Base-by-base conservation (phyloP, 2,329 filamentous ascomycete species). In the Raffaelea albimanens region DNA sequence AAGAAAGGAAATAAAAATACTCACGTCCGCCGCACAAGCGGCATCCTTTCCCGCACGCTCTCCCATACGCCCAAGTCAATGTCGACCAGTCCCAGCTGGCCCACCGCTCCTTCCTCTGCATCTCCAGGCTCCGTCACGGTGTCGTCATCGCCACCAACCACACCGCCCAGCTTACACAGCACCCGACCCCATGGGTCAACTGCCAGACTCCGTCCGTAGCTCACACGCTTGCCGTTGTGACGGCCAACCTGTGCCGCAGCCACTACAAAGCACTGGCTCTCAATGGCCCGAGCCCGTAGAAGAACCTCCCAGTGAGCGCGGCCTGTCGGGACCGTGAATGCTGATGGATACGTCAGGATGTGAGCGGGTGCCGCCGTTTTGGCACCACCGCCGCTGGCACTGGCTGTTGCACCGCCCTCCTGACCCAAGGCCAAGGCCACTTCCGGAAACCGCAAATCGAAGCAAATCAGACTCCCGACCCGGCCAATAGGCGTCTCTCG, bases 301-400 rank as follows among this genome's bases (percentile, higher is more conserved):
- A 97, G 67, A 2, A 79, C 71, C 58, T 88, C 81, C 91, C 91
- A 97, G 66, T 96, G 91, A 2, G 86, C 86, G 48, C 72, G 73
- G 0, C 91, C 91, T 0, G 91, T 96, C 1, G 84, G 80, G 0
- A 94, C 75, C 0, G 90, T 95, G 60, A 96, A 97, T 4, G 91
- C 91, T 5, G 86, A 91, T 0, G 91, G 91, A 60, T 91, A 96
- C 1, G 87, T 80, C 44, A 96, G 69, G 46, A 95, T 69, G 52
- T 95, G 81, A 2, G 88, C 87, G 4, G 64, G 53, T 61, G 60
- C 70, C 4, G 53, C 9, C 31, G 31, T 16, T 34, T 34, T 34
- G 31, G 9, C 31, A 34, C 10, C 31, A 34, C 31, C 31, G 9
- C 16, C 31, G 10, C 10, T 34, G 9, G 9, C 16, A 19, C 14